phyloP scores from a whole-genome alignment of 2,329 filamentous ascomycete genomes.

The Orbilia brochopaga region DNA sequence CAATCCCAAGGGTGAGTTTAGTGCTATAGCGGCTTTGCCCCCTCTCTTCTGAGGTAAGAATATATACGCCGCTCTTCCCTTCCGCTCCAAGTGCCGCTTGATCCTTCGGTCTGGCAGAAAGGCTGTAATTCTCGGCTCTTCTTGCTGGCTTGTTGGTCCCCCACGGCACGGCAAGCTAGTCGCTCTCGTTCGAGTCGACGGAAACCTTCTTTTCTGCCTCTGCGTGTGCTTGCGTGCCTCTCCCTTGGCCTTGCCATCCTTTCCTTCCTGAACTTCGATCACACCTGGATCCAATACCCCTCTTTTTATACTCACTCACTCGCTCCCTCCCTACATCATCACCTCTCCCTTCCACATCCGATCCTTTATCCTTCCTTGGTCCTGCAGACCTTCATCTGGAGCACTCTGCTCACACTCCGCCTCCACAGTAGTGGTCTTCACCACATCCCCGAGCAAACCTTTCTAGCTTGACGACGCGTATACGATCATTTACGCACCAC shows the following conservation, averaged over 20 bases:
- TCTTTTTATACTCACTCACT: slow-evolving; percentile 45
- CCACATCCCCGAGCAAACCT: slow-evolving; percentile 38
- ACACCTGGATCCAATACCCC: slow-evolving; percentile 38
- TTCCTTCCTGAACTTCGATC: slow-evolving; percentile 41
- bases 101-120: slow-evolving; percentile 10
- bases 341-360: slow-evolving; percentile 2
- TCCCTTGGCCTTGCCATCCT: slow-evolving; percentile 37
- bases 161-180: slow-evolving; percentile 19
- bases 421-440: slow-evolving; percentile 49
- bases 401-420: slow-evolving; percentile 21
- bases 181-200: slow-evolving; percentile 36
- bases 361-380: slow-evolving; percentile 30
- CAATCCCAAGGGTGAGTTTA: slow-evolving; percentile 42
- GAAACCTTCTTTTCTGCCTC: slow-evolving; percentile 32
- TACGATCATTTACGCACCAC: slow-evolving; percentile 52
- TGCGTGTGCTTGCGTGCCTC: slow-evolving; percentile 12
- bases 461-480: slow-evolving; percentile 49
- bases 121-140: slow-evolving; percentile 36
- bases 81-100: slow-evolving; percentile 6
- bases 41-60: too few relatives aligned
- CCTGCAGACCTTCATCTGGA: slow-evolving; percentile 17
- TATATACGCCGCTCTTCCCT: slow-evolving; percentile 16
- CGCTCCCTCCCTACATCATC: slow-evolving; percentile 20
- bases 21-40: too few relatives aligned
- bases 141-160: slow-evolving; percentile 23